phyloP scores from a whole-genome alignment of 768 basidiomycete genomes.

The Hericium erinaceus region DNA sequence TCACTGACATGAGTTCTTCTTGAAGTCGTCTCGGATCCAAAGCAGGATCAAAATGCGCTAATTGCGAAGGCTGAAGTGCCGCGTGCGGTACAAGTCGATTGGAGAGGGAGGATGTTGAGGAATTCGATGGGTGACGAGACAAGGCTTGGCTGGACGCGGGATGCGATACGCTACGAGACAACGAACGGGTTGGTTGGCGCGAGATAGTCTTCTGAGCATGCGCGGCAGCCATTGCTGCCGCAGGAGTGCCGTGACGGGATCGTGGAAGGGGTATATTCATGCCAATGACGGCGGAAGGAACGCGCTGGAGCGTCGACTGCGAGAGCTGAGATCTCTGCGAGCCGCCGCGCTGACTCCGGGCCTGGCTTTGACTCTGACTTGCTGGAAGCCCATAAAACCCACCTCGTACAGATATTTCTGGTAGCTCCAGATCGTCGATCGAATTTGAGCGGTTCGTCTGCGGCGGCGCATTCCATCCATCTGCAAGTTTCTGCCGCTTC shows the following conservation, averaged over 20 bases:
- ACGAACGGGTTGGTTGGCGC: neutral
- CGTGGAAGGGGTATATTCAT: neutral
- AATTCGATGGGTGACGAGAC: neutral
- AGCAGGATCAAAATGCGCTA: neutral
- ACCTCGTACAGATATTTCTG: slow-evolving; percentile 10
- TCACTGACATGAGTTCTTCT: neutral
- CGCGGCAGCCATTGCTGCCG: neutral
- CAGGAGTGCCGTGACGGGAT: neutral
- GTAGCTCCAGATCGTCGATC: slow-evolving; percentile 10
- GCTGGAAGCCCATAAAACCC: slow-evolving; percentile 12
- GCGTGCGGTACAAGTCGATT: neutral
- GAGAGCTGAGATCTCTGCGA: neutral
- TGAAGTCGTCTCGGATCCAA: neutral
- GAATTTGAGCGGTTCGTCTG: neutral
- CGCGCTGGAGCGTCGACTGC: neutral
- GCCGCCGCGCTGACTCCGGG: neutral
- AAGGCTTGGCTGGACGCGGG: neutral
- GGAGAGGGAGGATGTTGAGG: neutral
- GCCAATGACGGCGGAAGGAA: neutral
- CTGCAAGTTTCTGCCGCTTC: slow-evolving; percentile 10
- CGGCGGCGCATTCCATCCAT: slow-evolving; percentile 1
- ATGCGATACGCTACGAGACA: neutral
- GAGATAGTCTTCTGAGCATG: neutral
- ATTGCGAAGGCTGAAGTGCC: neutral
- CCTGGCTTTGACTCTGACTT: neutral